Percentiles rank a stretch among this genome's conserved stretches.
Conservation (phyloP, 176 grass and related monocot species). For the Areca catechu region DNA sequence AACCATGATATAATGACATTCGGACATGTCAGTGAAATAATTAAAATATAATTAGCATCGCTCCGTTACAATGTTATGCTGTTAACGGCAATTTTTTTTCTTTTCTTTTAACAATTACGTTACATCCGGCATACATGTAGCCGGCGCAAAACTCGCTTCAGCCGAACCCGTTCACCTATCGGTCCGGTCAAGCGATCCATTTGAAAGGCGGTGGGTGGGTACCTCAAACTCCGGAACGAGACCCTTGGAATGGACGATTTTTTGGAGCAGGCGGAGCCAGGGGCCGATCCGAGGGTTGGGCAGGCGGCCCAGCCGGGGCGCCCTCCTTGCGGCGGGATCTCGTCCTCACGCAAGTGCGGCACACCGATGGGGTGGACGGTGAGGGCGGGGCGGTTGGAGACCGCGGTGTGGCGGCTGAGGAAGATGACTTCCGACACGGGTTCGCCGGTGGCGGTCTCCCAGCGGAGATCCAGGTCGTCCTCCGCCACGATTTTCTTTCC, state of each 20-base stretch:
- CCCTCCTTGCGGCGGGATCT: conserved; percentile 66
- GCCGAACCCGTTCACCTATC: too few relatives aligned
- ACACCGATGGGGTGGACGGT: conserved; percentile 90
- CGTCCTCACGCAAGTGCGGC: conserved; percentile 73
- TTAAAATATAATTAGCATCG: too few relatives aligned
- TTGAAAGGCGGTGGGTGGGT: neutral
- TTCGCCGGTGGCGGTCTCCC: conserved; percentile 57
- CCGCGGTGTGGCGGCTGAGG: conserved; percentile 67
- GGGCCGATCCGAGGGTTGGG: conserved; percentile 74
- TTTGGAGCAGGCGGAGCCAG: conserved; percentile 68
- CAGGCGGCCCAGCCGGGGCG: conserved; percentile 67
- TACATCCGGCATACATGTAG: too few relatives aligned
- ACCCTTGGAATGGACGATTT: conserved; percentile 41
- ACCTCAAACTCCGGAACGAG: conserved; percentile 96
- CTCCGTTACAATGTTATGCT: too few relatives aligned
- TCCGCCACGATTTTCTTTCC: conserved; percentile 42
- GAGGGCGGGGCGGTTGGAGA: conserved; percentile 63
- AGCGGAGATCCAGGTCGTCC: conserved; percentile 52
- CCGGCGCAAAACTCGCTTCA: too few relatives aligned
- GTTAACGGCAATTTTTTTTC: too few relatives aligned
- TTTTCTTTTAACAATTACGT: too few relatives aligned
- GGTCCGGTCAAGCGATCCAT: neutral
- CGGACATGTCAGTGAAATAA: too few relatives aligned
- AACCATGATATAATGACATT: too few relatives aligned
- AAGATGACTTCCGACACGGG: conserved; percentile 56